phyloP scores from a whole-genome alignment of 2,329 filamentous ascomycete species.

The Anthostomella pinea region DNA sequence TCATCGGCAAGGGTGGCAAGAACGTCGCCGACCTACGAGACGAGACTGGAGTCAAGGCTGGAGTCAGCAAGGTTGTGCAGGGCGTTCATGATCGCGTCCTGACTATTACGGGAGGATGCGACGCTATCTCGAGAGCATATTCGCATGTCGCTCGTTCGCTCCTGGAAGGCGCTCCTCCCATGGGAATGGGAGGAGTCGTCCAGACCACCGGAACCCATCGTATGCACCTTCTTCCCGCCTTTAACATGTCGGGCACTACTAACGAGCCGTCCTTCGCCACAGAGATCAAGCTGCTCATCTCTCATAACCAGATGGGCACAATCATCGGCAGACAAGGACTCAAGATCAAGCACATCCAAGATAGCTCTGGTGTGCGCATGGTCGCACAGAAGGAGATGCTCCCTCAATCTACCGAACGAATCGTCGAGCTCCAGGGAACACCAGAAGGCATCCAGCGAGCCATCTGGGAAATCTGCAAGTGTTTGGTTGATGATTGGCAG shows the following conservation, averaged over 20 bases:
- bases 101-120: conserved; percentile 87
- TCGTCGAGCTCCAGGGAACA: conserved; percentile 94
- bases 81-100: conserved; percentile 96
- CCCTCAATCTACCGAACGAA: conserved; percentile 94
- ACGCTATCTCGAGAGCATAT: conserved; percentile 88
- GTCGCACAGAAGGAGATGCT: conserved; percentile 99
- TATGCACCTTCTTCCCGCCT: conserved; percentile 48
- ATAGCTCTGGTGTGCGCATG: conserved; percentile 95
- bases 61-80: conserved; percentile 97
- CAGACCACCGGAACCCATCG: conserved; percentile 89
- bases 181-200: conserved; percentile 93
- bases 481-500: conserved; percentile 95
- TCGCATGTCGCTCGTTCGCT: conserved; percentile 88
- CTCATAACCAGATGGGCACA: conserved; percentile 99
- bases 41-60: conserved; percentile 95
- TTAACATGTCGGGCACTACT: conserved; percentile 18
- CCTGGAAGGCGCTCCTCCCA: conserved; percentile 86
- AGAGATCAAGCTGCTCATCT: conserved; percentile 98
- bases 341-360: conserved; percentile 99
- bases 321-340: conserved; percentile 95
- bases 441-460: conserved; percentile 95
- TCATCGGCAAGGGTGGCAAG: conserved; percentile 98
- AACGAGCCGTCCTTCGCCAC: conserved; percentile 14
- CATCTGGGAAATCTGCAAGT: conserved; percentile 98
- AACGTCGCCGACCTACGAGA: conserved; percentile 96